phyloP scores from a whole-genome alignment of 169 alveolate genomes.

The Plasmodium adleri region DNA sequence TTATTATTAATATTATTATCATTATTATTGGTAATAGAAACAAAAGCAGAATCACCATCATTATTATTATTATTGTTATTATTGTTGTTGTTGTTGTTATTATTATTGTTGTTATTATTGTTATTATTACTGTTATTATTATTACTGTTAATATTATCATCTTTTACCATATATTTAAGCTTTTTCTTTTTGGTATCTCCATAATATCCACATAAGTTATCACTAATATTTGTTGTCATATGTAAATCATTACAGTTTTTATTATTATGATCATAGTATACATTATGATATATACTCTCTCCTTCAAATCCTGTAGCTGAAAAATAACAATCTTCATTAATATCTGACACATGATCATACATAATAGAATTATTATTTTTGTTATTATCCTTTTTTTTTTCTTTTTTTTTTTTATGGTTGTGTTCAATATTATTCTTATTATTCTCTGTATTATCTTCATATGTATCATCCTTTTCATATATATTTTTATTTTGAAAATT shows the following conservation, averaged over 20 bases:
- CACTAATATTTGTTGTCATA: slow-evolving; percentile 24
- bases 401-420: not conserved
- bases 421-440: slow-evolving; percentile 25
- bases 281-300: slow-evolving; percentile 14
- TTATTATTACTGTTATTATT: not conserved
- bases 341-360: slow-evolving; percentile 12
- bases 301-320: slow-evolving; percentile 13
- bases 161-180: not conserved
- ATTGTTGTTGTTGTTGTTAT: not conserved
- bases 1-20: too few relatives aligned
- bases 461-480: not conserved
- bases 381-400: slow-evolving; percentile 1
- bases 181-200: not conserved
- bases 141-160: not conserved
- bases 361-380: slow-evolving; percentile 18
- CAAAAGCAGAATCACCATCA: not conserved
- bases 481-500: slow-evolving; percentile 5
- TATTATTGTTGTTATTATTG: not conserved
- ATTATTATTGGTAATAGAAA: too few relatives aligned
- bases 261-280: slow-evolving; percentile 32
- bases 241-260: not conserved
- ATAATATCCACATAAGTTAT: slow-evolving; percentile 6
- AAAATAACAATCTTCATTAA: slow-evolving; percentile 17
- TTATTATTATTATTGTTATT: not conserved
- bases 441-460: not conserved